Conservation (phyloP, 129 eudicot species). For the Chrysanthemum makinoi region DNA sequence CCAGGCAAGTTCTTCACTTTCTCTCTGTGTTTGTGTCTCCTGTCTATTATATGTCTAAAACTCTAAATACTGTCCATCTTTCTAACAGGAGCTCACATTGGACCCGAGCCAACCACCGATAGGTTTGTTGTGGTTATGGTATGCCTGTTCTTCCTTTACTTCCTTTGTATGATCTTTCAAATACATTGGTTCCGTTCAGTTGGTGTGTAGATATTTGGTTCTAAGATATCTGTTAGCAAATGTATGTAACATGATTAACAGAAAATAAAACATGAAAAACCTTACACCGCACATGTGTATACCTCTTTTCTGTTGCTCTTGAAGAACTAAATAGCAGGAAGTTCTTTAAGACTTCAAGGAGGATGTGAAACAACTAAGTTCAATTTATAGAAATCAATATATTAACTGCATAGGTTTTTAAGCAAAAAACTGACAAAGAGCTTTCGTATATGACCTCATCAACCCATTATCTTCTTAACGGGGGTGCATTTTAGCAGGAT, state of each 20-base stretch:
- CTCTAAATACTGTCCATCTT: background rate
- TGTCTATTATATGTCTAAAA: background rate
- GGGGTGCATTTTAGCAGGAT: too few species aligned
- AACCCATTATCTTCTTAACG: too few species aligned
- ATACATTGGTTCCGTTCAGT: background rate
- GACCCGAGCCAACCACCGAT: slow-evolving; percentile 99
- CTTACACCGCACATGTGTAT: background rate
- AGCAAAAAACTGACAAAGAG: too few species aligned
- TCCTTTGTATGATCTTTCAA: slow-evolving; percentile 1
- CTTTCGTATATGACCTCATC: too few species aligned
- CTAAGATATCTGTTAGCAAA: background rate
- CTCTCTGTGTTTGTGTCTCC: background rate
- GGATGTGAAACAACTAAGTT: too few species aligned
- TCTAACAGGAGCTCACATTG: slow-evolving; percentile 89
- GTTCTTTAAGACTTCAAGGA: background rate
- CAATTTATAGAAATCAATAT: too few species aligned
- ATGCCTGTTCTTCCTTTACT: slow-evolving; percentile 19
- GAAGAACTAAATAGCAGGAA: background rate
- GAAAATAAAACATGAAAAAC: slow-evolving; percentile 6
- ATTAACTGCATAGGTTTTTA: too few species aligned
- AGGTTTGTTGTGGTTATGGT: slow-evolving; percentile 98
- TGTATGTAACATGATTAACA: background rate
- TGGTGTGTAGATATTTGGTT: slow-evolving; percentile 17
- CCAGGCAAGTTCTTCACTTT: slow-evolving; percentile 54
- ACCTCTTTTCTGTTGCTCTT: background rate